Evolutionary conservation across 179 eudicot species (phyloP), one percentile per base, ranked within the genome.

Genomic region (Beta corolliflora): DNA sequence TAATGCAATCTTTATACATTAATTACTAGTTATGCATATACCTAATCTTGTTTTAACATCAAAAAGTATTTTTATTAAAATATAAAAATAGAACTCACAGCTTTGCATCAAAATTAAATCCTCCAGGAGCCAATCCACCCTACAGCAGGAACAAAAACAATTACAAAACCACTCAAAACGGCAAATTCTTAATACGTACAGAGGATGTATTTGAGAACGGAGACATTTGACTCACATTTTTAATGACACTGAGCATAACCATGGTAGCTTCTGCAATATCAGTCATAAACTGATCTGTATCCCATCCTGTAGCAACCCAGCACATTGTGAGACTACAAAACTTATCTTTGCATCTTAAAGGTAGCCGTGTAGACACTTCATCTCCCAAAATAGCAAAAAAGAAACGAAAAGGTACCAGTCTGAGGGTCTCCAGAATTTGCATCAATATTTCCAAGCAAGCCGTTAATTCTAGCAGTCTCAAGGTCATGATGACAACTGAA

Each of bases 391-490:
- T 6, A 16, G 3, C 15, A 36, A 21, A 4, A 54, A 58, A 6
- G 9, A 25, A 2, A 55, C 15, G 41, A 36, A 36, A 36, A 36
- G 41, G 16, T 77, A 97, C 98, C 98, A 68, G 90, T 85, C 66
- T 97, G 99, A 85, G 99, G 94, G 81, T 97, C 99, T 65, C 99
- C 98, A 65, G 95, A 90, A 85, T 97, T 97, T 9, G 99, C 98
- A 86, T 97, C 99, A 71, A 97, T 89, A 81, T 94, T 97, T 67
- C 99, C 99, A 61, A 97, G 91, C 86, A 97, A 73, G 79, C 99
- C 99, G 82, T 97, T 91, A 19, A 97, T 95, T 85, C 99, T 91
- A 68, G 99, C 98, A 56, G 99, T 97, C 87, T 94, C 98, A 75
- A 97, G 91, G 84, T 97, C 99, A 85, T 97, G 99, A 81, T 92